phyloP scores from a whole-genome alignment of 2,329 filamentous ascomycete species.

The Sclerotinia trifoliorum region DNA sequence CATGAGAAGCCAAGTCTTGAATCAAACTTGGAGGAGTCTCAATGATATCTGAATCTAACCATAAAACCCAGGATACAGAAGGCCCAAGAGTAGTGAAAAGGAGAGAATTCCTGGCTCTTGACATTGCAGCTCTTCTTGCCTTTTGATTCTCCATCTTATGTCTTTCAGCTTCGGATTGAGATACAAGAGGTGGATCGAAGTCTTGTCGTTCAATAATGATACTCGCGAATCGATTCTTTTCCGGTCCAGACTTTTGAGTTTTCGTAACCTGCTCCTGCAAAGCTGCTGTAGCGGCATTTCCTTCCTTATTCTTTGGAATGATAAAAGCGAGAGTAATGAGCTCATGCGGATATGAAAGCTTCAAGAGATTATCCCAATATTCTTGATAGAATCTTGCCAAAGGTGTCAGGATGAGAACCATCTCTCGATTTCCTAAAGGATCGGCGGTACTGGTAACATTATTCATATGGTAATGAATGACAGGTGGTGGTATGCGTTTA shows the following conservation, averaged over 20 bases:
- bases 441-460: conserved; percentile 80
- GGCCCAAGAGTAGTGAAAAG: conserved; percentile 94
- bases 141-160: conserved; percentile 94
- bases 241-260: conserved; percentile 74
- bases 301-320: conserved; percentile 88
- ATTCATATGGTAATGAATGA: conserved; percentile 92
- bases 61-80: conserved; percentile 91
- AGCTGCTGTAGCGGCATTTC: conserved; percentile 78
- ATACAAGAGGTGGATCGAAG: conserved; percentile 76
- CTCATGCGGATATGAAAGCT: conserved; percentile 85
- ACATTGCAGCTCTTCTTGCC: conserved; percentile 81
- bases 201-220: conserved; percentile 95
- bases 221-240: conserved; percentile 82
- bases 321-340: conserved; percentile 96
- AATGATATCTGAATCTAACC: conserved; percentile 89
- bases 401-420: conserved; percentile 86
- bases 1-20: conserved; percentile 82
- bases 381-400: conserved; percentile 89
- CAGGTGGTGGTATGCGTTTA: conserved; percentile 68
- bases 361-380: conserved; percentile 92
- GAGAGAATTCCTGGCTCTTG: conserved; percentile 87
- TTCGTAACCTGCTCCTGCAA: conserved; percentile 82
- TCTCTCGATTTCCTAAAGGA: conserved; percentile 77
- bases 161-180: conserved; percentile 82
- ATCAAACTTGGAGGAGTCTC: conserved; percentile 84